phyloP scores from a whole-genome alignment of 2,329 filamentous ascomycete genomes.

The Sporothrix brunneoviolacea region DNA sequence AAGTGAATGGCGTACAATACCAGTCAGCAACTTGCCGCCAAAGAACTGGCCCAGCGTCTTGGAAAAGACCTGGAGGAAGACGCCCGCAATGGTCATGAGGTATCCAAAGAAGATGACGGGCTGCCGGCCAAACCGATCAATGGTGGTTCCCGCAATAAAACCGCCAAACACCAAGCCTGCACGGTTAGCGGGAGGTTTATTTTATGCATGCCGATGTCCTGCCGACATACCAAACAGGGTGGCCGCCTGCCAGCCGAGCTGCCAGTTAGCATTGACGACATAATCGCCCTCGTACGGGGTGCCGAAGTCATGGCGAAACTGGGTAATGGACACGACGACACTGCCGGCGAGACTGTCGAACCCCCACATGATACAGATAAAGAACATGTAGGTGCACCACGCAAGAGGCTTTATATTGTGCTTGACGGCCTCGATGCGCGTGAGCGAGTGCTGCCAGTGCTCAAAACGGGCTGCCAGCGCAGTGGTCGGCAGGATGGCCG shows the following conservation, averaged over 20 bases:
- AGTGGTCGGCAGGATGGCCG: neutral
- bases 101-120: constrained; percentile 22
- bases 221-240: constrained; percentile 1
- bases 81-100: constrained; percentile 25
- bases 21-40: constrained; percentile 30
- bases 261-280: constrained; percentile 33
- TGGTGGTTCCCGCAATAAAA: constrained; percentile 21
- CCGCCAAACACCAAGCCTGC: constrained; percentile 12
- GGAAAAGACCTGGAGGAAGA: constrained; percentile 30
- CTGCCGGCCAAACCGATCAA: constrained; percentile 26
- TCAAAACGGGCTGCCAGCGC: constrained; percentile 3
- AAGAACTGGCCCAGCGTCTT: constrained; percentile 31
- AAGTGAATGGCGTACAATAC: constrained; percentile 19
- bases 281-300: constrained; percentile 27
- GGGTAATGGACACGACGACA: constrained; percentile 31
- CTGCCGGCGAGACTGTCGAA: constrained; percentile 32
- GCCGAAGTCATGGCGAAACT: constrained; percentile 35
- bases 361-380: constrained; percentile 18
- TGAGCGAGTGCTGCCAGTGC: constrained; percentile 1
- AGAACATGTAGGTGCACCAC: constrained; percentile 17
- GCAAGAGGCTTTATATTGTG: neutral
- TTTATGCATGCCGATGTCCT: no score
- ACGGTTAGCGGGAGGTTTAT: no score
- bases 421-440: neutral
- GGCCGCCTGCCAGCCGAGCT: constrained; percentile 33